A percentile compares a stretch with the other conserved stretches of the same genome.
phyloP scores from a whole-genome alignment of 495 filamentous ascomycete species.

The Podospora fimiseda region DNA sequence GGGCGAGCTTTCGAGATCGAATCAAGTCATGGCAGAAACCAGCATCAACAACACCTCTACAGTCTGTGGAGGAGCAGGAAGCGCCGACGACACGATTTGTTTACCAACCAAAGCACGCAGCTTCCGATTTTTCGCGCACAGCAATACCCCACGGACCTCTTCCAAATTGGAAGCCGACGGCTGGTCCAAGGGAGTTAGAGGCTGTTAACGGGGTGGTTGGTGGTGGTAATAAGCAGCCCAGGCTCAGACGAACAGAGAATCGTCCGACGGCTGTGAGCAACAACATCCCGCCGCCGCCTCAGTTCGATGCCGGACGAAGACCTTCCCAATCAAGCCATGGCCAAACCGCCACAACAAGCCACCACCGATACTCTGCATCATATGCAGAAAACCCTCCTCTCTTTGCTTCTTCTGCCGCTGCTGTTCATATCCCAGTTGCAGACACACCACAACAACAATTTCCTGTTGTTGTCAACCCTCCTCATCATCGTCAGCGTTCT shows the following conservation, averaged over 20 bases:
- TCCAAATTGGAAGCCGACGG: background rate
- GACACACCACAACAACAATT: no score
- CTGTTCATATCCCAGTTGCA: no score
- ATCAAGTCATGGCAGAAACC: conserved; percentile 19
- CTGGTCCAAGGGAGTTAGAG: no score
- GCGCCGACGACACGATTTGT: conserved; percentile 13
- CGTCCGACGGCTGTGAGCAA: background rate
- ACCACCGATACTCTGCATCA: conserved; percentile 3
- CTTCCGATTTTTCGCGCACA: conserved; percentile 24
- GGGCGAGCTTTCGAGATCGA: conserved; percentile 22
- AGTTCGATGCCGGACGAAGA: background rate
- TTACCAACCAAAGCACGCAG: conserved; percentile 28
- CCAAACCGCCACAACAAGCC: background rate
- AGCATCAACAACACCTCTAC: background rate
- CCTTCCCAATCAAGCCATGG: background rate
- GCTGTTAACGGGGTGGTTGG: no score
- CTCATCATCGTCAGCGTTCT: background rate
- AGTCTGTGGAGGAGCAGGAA: conserved; percentile 6
- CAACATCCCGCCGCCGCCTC: background rate
- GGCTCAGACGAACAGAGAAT: background rate
- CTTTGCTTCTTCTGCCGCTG: no score
- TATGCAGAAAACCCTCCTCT: no score
- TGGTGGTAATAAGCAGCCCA: no score
- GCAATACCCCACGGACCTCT: conserved; percentile 3
- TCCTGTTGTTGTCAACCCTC: background rate